A percentile compares a stretch with the other conserved stretches of the same genome.
phyloP scores from a whole-genome alignment of 1,284 basidiomycete species.

The Neolentinus lepideus region DNA sequence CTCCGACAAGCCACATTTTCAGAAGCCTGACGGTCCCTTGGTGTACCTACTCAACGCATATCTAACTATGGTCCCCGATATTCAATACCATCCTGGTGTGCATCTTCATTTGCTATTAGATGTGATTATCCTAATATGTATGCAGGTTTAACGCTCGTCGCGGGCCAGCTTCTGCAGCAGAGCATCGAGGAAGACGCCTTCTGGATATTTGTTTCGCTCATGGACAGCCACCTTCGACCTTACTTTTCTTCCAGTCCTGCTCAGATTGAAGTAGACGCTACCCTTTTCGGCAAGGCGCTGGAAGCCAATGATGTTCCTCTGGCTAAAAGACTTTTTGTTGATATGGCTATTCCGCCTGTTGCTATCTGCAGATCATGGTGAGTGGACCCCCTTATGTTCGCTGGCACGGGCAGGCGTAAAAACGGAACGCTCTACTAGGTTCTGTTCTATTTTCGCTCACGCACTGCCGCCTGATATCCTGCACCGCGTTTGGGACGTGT shows the following conservation, averaged over 20 bases:
- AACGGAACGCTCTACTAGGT: slow-evolving; percentile 33
- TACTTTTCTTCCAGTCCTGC: slow-evolving; percentile 71
- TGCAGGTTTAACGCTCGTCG: slow-evolving; percentile 67
- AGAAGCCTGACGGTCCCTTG: slow-evolving; percentile 45
- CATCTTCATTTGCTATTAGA: slow-evolving; percentile 1
- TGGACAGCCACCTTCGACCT: slow-evolving; percentile 73
- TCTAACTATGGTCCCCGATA: slow-evolving; percentile 74
- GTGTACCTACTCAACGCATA: slow-evolving; percentile 64
- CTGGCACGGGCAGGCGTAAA: neutral
- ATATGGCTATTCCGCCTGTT: slow-evolving; percentile 50
- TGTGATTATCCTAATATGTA: slow-evolving; percentile 13
- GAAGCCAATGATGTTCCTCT: slow-evolving; percentile 60
- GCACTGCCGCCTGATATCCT: slow-evolving; percentile 73
- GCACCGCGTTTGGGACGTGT: slow-evolving; percentile 82
- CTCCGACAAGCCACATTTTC: slow-evolving; percentile 44
- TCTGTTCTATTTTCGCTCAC: slow-evolving; percentile 68
- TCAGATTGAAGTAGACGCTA: slow-evolving; percentile 77
- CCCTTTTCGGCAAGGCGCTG: slow-evolving; percentile 70
- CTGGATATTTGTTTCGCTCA: slow-evolving; percentile 84
- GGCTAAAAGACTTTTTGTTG: slow-evolving; percentile 62
- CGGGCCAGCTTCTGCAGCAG: slow-evolving; percentile 74
- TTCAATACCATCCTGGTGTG: slow-evolving; percentile 57
- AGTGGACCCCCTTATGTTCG: slow-evolving; percentile 11
- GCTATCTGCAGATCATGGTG: slow-evolving; percentile 60
- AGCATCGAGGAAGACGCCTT: slow-evolving; percentile 90